These are phyloP conservation scores for Trichoderma atroviride DNA, from an alignment of 2,329 filamentous ascomycete genomes.

Conservation along the genomic window DNA sequence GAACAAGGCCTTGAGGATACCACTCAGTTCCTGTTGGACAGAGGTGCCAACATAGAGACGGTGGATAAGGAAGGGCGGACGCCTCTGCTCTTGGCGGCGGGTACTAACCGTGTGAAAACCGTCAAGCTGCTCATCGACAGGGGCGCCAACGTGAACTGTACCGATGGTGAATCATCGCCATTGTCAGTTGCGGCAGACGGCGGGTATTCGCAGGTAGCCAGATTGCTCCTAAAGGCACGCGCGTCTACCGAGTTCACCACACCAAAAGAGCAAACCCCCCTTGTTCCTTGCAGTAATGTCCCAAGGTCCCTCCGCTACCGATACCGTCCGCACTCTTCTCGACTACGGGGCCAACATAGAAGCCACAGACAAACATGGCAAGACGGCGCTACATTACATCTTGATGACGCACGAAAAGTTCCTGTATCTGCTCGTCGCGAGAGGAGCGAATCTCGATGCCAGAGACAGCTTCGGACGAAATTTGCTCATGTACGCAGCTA, in stretches of 20 bases:
- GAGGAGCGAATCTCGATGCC: neutral
- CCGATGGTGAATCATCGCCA: neutral
- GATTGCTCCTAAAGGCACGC: neutral
- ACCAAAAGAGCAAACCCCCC: neutral
- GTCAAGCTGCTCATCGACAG: constrained; percentile 2
- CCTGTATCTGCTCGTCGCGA: neutral
- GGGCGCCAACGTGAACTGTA: constrained; percentile 18
- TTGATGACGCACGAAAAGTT: neutral
- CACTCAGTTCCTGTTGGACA: neutral
- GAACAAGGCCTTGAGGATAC: neutral
- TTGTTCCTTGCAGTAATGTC: neutral
- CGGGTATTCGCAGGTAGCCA: neutral
- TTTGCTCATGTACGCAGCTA: constrained; percentile 1
- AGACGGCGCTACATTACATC: neutral
- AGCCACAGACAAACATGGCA: constrained; percentile 1
- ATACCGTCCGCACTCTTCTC: neutral
- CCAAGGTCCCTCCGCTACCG: neutral
- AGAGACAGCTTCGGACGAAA: neutral
- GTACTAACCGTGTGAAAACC: neutral
- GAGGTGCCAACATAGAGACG: constrained; percentile 4
- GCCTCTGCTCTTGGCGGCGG: constrained; percentile 3
- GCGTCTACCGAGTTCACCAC: neutral
- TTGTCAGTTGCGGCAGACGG: neutral
- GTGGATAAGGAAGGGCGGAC: constrained; percentile 9
- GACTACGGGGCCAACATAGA: constrained; percentile 17